A percentile compares a stretch with the other conserved stretches of the same genome.
These are phyloP conservation scores for Alternaria metachromatica DNA, from an alignment of 2,329 filamentous ascomycete species.

Conservation along the genomic window DNA sequence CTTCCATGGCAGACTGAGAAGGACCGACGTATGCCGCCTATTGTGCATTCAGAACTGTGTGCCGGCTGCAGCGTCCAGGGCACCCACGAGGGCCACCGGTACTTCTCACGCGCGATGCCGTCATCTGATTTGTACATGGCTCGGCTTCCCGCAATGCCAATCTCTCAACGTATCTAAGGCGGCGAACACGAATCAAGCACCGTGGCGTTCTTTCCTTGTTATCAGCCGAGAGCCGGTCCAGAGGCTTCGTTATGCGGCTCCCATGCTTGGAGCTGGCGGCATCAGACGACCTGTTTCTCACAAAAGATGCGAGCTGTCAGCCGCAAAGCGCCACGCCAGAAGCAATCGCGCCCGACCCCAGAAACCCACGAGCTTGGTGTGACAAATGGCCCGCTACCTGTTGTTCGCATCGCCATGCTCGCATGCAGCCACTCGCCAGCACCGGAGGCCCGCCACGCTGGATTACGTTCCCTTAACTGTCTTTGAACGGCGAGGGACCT, in stretches of 20 bases:
- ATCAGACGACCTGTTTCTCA: conserved; percentile 25
- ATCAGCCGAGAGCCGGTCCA: conserved; percentile 11
- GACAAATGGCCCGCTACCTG: neutral
- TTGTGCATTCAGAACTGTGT: neutral
- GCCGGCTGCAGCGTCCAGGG: conserved; percentile 7
- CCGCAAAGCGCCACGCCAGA: conserved; percentile 14
- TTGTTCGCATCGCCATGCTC: neutral
- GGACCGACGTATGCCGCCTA: neutral
- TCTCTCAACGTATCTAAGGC: conserved; percentile 1
- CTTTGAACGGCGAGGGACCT: conserved; percentile 11
- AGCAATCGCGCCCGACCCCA: conserved; percentile 12
- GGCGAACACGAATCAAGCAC: conserved; percentile 8
- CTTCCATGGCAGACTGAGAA: neutral
- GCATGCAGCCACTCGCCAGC: conserved; percentile 3
- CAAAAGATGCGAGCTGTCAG: conserved; percentile 25
- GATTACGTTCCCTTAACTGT: conserved; percentile 24
- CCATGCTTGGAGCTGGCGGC: conserved; percentile 1
- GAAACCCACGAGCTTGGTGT: conserved; percentile 9
- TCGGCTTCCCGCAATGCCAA: neutral
- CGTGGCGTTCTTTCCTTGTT: conserved; percentile 7
- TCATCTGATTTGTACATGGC: conserved; percentile 14
- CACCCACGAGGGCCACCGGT: conserved; percentile 6
- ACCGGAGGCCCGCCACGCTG: conserved; percentile 11
- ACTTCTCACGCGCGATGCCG: conserved; percentile 22
- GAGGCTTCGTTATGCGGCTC: conserved; percentile 7